Evolutionary conservation across 805 yeast genomes (phyloP).

Genomic region (Groenewaldozyma tartarivorans): DNA sequence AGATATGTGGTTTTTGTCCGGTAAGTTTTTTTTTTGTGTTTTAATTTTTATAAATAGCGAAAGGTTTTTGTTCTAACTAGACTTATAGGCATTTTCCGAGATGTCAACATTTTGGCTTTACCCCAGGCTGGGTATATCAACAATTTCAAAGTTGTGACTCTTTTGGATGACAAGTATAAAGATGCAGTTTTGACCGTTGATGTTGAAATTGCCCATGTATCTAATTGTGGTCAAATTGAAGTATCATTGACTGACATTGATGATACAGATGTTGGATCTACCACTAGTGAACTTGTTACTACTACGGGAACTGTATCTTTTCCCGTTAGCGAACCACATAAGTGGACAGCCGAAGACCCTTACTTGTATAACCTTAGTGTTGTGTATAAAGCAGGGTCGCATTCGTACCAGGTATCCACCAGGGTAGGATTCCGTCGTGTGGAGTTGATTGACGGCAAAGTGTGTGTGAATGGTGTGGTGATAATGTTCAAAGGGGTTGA

Average conservation of each 20-base stretch:
- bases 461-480: slow-evolving; percentile 25
- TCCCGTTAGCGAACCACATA: slow-evolving; percentile 16
- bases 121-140: slow-evolving; percentile 21
- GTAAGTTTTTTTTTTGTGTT: too few relatives aligned
- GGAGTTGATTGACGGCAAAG: slow-evolving; percentile 23
- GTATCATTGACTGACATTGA: neutral
- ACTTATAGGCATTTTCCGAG: slow-evolving; percentile 31
- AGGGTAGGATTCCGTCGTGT: slow-evolving; percentile 28
- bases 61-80: too few relatives aligned
- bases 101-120: slow-evolving; percentile 26
- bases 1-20: slow-evolving; percentile 33
- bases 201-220: slow-evolving; percentile 1
- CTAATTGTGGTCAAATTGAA: neutral
- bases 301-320: neutral
- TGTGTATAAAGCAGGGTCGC: slow-evolving; percentile 6
- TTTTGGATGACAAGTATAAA: slow-evolving; percentile 5
- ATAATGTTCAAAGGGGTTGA: slow-evolving; percentile 27
- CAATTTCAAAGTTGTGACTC: slow-evolving; percentile 18
- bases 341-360: slow-evolving; percentile 32
- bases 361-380: slow-evolving; percentile 21
- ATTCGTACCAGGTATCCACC: slow-evolving; percentile 15
- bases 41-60: slow-evolving; percentile 27
- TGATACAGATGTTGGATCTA: neutral
- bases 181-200: slow-evolving; percentile 6
- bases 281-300: neutral